A percentile compares a stretch with the other conserved stretches of the same genome.
These are phyloP conservation scores for Penicillium sp. DNA, from an alignment of 2,329 filamentous ascomycete genomes.

Conservation along the genomic window DNA sequence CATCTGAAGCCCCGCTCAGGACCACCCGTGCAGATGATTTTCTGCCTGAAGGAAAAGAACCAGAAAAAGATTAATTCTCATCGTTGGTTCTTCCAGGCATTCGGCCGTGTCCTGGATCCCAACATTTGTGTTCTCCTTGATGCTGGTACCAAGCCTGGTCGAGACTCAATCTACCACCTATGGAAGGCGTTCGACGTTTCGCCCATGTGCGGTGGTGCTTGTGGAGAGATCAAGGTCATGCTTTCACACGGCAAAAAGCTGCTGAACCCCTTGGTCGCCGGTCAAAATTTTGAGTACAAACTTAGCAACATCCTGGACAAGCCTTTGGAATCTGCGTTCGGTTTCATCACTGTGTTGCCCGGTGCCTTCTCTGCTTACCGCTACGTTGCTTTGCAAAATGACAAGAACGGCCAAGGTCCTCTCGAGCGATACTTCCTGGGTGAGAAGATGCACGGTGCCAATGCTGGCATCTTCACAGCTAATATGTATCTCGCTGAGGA, in stretches of 20 bases:
- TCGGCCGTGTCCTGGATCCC: slow-evolving; percentile 86
- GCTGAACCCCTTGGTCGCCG: slow-evolving; percentile 89
- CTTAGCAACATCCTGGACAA: slow-evolving; percentile 99
- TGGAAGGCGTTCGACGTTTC: slow-evolving; percentile 99
- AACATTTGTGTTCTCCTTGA: slow-evolving; percentile 97
- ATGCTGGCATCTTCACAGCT: slow-evolving; percentile 94
- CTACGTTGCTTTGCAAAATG: slow-evolving; percentile 92
- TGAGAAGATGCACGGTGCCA: slow-evolving; percentile 91
- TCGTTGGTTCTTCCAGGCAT: slow-evolving; percentile 98
- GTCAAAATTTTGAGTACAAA: slow-evolving; percentile 99
- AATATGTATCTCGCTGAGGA: slow-evolving; percentile 67
- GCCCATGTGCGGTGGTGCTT: slow-evolving; percentile 95
- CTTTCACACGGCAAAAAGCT: slow-evolving; percentile 83
- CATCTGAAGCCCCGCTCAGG: slow-evolving; percentile 78
- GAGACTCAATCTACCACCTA: slow-evolving; percentile 93
- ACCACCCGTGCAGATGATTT: slow-evolving; percentile 93
- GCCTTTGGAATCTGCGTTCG: slow-evolving; percentile 93
- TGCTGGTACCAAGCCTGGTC: slow-evolving; percentile 91
- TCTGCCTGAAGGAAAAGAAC: slow-evolving; percentile 99
- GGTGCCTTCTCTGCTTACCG: slow-evolving; percentile 99
- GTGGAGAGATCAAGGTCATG: slow-evolving; percentile 99
- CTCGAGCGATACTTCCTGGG: slow-evolving; percentile 96
- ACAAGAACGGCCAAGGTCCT: slow-evolving; percentile 90
- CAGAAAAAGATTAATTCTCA: slow-evolving; percentile 99
- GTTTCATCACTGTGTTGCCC: slow-evolving; percentile 94